A percentile compares a stretch with the other conserved stretches of the same genome.
These are phyloP conservation scores for Periconia sp. DNA, from an alignment of 2,329 filamentous ascomycete species.

Conservation along the genomic window DNA sequence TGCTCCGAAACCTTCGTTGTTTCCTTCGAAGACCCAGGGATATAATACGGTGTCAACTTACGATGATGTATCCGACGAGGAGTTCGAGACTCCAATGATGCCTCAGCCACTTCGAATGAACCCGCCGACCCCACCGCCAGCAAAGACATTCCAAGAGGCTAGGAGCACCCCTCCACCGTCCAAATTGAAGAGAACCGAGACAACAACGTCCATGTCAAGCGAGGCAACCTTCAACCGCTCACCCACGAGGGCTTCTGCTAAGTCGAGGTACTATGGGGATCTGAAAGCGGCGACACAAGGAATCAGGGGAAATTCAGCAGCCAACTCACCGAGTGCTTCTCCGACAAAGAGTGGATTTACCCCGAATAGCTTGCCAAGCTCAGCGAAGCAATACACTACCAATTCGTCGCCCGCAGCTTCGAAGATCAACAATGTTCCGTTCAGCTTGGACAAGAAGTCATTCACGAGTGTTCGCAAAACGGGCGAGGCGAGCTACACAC, in stretches of 20 bases:
- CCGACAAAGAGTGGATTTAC: conserved; percentile 28
- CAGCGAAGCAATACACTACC: conserved; percentile 38
- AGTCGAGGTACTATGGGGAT: conserved; percentile 55
- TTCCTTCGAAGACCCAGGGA: conserved; percentile 34
- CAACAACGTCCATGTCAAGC: conserved; percentile 33
- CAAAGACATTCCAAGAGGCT: conserved; percentile 20
- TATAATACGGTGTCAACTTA: conserved; percentile 36
- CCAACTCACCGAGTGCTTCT: conserved; percentile 27
- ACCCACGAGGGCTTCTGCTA: conserved; percentile 38
- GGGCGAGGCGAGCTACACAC: conserved; percentile 36
- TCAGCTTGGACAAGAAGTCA: conserved; percentile 39
- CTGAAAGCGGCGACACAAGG: conserved; percentile 50
- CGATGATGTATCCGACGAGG: conserved; percentile 37
- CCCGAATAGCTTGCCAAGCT: conserved; percentile 30
- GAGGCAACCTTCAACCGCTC: conserved; percentile 38
- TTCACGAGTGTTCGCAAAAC: conserved; percentile 40
- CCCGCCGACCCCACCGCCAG: conserved; percentile 50
- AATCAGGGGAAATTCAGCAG: conserved; percentile 36
- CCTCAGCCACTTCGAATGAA: conserved; percentile 56
- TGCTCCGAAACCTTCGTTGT: conserved; percentile 27
- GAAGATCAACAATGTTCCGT: conserved; percentile 24
- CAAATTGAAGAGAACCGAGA: conserved; percentile 28
- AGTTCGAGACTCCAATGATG: conserved; percentile 33
- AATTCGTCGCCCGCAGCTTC: conserved; percentile 25
- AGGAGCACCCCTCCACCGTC: conserved; percentile 19